phyloP scores from a whole-genome alignment of 345 rosid species.

The Gossypium sturtianum region DNA sequence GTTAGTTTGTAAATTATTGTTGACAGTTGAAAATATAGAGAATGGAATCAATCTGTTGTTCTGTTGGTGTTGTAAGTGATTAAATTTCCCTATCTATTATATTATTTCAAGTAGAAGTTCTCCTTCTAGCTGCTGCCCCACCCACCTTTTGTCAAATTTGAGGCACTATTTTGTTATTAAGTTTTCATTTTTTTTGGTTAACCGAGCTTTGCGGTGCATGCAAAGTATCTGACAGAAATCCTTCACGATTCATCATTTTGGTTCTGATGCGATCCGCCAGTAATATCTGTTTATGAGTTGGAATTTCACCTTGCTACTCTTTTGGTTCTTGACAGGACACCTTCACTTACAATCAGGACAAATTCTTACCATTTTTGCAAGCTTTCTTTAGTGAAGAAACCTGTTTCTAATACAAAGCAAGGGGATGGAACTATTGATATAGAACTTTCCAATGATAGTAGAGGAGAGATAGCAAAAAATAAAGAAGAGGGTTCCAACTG shows the following conservation, averaged over 20 bases:
- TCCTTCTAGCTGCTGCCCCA: background rate
- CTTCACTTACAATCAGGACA: constrained; percentile 50
- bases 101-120: background rate
- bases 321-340: constrained; percentile 38
- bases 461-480: constrained; percentile 16
- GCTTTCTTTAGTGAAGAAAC: constrained; percentile 60
- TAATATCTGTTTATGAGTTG: background rate
- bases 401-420: constrained; percentile 28
- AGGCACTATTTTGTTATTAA: background rate
- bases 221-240: background rate
- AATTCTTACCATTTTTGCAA: constrained; percentile 91
- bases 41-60: background rate
- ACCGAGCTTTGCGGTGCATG: background rate
- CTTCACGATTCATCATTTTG: constrained; percentile 6
- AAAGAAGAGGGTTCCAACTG: constrained; percentile 23
- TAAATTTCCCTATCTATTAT: background rate
- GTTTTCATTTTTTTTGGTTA: background rate
- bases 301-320: background rate
- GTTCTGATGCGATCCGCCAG: background rate
- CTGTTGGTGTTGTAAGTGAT: background rate
- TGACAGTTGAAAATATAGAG: background rate
- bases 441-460: constrained; percentile 23
- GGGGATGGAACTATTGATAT: background rate
- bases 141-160: background rate
- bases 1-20: background rate